These are phyloP conservation scores for Tylopilus balloui DNA, from an alignment of 768 basidiomycete species.

Conservation along the genomic window DNA sequence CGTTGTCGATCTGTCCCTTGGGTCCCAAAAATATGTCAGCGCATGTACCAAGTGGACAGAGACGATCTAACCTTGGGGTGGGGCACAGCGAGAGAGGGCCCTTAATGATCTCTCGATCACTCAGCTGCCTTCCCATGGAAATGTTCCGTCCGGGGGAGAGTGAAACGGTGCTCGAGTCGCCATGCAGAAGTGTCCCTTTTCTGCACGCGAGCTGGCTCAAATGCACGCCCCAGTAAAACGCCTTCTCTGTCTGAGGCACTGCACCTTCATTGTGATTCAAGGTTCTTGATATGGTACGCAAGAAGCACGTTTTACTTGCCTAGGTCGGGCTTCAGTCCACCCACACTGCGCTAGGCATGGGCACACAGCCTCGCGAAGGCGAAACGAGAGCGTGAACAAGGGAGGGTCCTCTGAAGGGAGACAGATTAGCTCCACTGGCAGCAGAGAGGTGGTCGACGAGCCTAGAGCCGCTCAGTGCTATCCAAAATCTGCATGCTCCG, in stretches of 20 bases:
- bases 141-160: slow-evolving; percentile 49
- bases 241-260: slow-evolving; percentile 60
- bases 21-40: slow-evolving; percentile 31
- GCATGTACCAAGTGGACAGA: not conserved
- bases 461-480: not conserved
- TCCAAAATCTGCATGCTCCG: slow-evolving; percentile 1
- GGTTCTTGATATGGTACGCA: slow-evolving; percentile 10
- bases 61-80: slow-evolving; percentile 45
- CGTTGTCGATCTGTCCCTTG: slow-evolving; percentile 82
- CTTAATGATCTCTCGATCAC: slow-evolving; percentile 73
- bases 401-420: not conserved
- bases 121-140: slow-evolving; percentile 69
- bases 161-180: slow-evolving; percentile 35
- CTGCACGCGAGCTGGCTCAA: slow-evolving; percentile 59
- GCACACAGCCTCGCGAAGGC: slow-evolving; percentile 67
- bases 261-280: slow-evolving; percentile 10
- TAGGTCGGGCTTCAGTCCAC: slow-evolving; percentile 68
- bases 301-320: slow-evolving; percentile 37
- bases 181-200: slow-evolving; percentile 27
- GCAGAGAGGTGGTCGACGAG: not conserved
- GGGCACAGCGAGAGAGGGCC: slow-evolving; percentile 65
- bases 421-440: not conserved
- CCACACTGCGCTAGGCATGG: slow-evolving; percentile 81
- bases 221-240: slow-evolving; percentile 57
- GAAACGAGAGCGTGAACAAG: slow-evolving; percentile 22